Conservation (phyloP, 2,329 filamentous ascomycete species). For the Neofusicoccum ribis region DNA sequence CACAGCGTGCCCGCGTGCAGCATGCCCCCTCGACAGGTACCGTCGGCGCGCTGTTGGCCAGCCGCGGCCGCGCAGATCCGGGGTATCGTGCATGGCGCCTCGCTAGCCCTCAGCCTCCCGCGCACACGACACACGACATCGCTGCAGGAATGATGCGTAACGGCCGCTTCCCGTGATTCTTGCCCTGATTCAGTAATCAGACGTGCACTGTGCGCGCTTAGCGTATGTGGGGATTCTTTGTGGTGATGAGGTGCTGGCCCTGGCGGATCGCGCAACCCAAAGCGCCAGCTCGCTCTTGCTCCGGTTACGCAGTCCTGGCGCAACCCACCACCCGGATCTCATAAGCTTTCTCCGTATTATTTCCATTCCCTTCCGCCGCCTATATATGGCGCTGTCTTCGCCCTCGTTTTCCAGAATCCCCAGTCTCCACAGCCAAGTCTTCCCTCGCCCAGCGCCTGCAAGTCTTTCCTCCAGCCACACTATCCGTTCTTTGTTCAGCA, state of each 20-base stretch:
- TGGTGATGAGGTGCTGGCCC: slow-evolving; percentile 20
- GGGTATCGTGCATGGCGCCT: not conserved
- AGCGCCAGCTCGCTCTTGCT: slow-evolving; percentile 9
- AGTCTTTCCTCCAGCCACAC: not conserved
- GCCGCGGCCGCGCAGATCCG: slow-evolving; percentile 8
- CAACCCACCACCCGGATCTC: not conserved
- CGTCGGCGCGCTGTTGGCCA: not conserved
- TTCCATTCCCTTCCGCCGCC: not conserved
- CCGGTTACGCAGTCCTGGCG: not conserved
- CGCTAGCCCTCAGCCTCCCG: not conserved
- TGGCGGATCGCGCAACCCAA: slow-evolving; percentile 19
- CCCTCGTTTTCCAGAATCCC: slow-evolving; percentile 4
- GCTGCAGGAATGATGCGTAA: slow-evolving; percentile 11
- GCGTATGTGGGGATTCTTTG: slow-evolving; percentile 21
- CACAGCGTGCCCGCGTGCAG: not conserved
- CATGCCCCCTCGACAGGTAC: not conserved
- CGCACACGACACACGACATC: slow-evolving; percentile 3
- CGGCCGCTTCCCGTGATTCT: not conserved
- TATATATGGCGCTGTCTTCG: not conserved
- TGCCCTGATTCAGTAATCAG: slow-evolving; percentile 19
- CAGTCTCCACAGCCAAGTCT: not conserved
- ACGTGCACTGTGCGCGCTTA: slow-evolving; percentile 1
- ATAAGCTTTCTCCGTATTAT: not conserved
- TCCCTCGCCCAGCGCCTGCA: not conserved
- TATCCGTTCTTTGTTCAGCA: not conserved